phyloP scores from a whole-genome alignment of 2,329 filamentous ascomycete genomes.

The Penicillium sp. region DNA sequence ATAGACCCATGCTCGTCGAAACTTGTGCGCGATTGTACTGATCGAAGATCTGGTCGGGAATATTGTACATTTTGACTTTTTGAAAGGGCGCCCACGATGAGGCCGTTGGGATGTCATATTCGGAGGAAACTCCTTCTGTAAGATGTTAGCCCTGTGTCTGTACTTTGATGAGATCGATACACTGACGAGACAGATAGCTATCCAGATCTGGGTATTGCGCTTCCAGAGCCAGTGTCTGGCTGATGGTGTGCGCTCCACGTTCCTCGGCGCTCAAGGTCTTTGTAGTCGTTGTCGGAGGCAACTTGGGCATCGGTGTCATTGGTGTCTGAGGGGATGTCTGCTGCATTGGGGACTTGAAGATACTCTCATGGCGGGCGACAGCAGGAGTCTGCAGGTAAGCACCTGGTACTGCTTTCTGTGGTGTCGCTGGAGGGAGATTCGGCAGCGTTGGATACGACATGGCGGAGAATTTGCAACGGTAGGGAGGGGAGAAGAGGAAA shows the following conservation, averaged over 20 bases:
- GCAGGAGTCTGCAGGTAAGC: slow-evolving; percentile 44
- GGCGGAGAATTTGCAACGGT: slow-evolving; percentile 19
- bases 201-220: slow-evolving; percentile 85
- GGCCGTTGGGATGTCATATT: slow-evolving; percentile 74
- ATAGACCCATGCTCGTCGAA: slow-evolving; percentile 90
- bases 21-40: slow-evolving; percentile 87
- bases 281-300: slow-evolving; percentile 34
- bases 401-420: slow-evolving; percentile 41
- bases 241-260: slow-evolving; percentile 80
- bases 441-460: slow-evolving; percentile 45
- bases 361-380: slow-evolving; percentile 31
- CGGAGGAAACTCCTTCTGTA: slow-evolving; percentile 81
- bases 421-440: slow-evolving; percentile 31
- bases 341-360: slow-evolving; percentile 10
- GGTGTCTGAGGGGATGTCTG: slow-evolving; percentile 25
- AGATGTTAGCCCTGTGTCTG: not conserved
- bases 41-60: slow-evolving; percentile 88
- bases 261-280: slow-evolving; percentile 64
- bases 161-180: not conserved
- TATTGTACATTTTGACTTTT: slow-evolving; percentile 78
- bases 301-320: slow-evolving; percentile 34
- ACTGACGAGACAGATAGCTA: slow-evolving; percentile 81
- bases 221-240: slow-evolving; percentile 72
- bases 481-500: slow-evolving; percentile 18
- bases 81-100: slow-evolving; percentile 85